These are phyloP conservation scores for Isatis lusitanica DNA, from an alignment of 441 rosid genomes.

Conservation along the genomic window DNA sequence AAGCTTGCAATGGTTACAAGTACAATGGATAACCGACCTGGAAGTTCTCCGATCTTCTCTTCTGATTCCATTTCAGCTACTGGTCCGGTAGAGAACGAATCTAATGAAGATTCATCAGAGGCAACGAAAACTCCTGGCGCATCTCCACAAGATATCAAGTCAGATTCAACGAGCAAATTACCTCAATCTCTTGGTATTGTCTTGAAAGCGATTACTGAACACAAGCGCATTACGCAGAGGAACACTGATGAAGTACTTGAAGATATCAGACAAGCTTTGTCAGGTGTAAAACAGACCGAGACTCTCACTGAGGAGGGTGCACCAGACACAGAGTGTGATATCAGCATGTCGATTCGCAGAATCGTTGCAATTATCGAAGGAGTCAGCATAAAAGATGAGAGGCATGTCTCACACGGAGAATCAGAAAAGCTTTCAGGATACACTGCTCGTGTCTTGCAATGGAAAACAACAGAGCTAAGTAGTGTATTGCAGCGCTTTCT, in stretches of 20 bases:
- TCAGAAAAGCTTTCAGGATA: conserved; percentile 55
- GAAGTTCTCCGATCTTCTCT: conserved; percentile 39
- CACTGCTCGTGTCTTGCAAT: conserved; percentile 70
- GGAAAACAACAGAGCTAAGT: conserved; percentile 73
- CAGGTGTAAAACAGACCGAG: conserved; percentile 38
- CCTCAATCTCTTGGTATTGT: conserved; percentile 60
- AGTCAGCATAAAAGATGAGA: conserved; percentile 48
- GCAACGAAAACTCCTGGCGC: conserved; percentile 35
- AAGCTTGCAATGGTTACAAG: conserved; percentile 67
- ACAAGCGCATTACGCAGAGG: conserved; percentile 44
- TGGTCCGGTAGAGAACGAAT: conserved; percentile 42
- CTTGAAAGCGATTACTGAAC: conserved; percentile 52
- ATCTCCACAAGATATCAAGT: conserved; percentile 35
- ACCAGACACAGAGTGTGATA: conserved; percentile 39
- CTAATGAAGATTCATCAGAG: conserved; percentile 31
- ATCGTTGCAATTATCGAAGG: conserved; percentile 66
- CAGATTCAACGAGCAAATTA: conserved; percentile 32
- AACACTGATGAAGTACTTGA: conserved; percentile 54
- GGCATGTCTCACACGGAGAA: conserved; percentile 34
- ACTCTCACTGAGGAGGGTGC: conserved; percentile 30
- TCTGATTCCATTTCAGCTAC: conserved; percentile 38
- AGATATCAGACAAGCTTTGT: conserved; percentile 63
- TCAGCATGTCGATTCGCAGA: conserved; percentile 58
- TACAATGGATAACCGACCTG: conserved; percentile 41
- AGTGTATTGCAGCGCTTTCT: conserved; percentile 58